Evolutionary conservation across 179 eudicot genomes (phyloP), one percentile per base, ranked within the genome.

Genomic region (Silene coronaria): DNA sequence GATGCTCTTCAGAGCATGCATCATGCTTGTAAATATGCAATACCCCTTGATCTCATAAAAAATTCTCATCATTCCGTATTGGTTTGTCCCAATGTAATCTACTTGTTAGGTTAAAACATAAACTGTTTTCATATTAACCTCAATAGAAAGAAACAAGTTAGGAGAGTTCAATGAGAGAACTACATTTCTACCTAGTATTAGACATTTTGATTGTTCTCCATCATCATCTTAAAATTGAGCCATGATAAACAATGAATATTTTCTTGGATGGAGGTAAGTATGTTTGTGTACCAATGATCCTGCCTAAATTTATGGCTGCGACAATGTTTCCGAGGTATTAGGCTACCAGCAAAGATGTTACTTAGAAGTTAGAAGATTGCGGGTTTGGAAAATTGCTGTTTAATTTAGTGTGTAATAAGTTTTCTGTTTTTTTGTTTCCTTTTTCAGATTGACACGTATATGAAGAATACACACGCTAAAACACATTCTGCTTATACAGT

Each of bases 391-490:
- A 17, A 9, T 55, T 17, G 21, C 59, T 55, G 22, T 22, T 22
- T 55, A 16, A 10, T 22, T 22, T 55, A 16, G 59, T 45, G 51
- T 61, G 28, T 60, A 30, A 57, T 61, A 66, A 57, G 59, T 67
- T 59, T 51, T 78, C 19, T 75, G 34, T 73, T 30, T 68, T 24
- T 59, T 34, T 80, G 17, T 75, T 30, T 75, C n/a, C n/a, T 36
- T 64, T 24, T 60, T 78, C 87, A 96, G 99, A 86, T 96, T 71
- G 84, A 83, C 73, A 88, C 75, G 72, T 96, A 93, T 75, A 83
- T 82, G 82, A 88, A 88, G 86, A 96, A 93, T 73, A 96, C 99
- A 71, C 99, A 96, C 82, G 97, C 91, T 72, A 89, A 86, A 85
- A 96, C 99, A 57, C 99, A 96, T 86, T 87, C 91, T 26, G 77